Conservation (phyloP, 2,329 filamentous ascomycete genomes). For the Colletotrichum sp. region DNA sequence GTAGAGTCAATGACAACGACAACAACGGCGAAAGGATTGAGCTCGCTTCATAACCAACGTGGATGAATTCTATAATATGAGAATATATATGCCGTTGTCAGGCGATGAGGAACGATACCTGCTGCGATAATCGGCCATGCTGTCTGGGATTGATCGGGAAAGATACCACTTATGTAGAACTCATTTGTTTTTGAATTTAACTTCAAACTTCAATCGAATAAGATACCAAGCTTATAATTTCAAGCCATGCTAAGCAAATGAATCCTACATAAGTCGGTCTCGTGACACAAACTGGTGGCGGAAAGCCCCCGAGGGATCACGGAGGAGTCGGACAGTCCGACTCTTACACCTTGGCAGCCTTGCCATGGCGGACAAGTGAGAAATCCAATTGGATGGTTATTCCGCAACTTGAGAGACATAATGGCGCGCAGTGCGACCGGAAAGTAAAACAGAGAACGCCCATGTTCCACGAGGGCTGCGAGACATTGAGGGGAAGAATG, state of each 20-base stretch:
- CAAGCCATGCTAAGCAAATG: background rate
- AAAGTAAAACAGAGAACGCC: background rate
- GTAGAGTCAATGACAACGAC: background rate
- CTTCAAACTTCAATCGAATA: background rate
- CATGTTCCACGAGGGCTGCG: background rate
- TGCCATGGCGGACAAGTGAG: background rate
- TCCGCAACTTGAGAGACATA: background rate
- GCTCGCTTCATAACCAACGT: background rate
- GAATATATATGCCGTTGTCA: too few species aligned
- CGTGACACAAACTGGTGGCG: background rate
- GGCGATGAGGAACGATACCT: too few species aligned
- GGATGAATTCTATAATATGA: too few species aligned
- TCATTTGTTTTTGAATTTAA: fast-evolving
- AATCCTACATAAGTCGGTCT: background rate
- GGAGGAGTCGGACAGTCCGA: background rate
- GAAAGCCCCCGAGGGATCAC: background rate
- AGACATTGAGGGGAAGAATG: background rate
- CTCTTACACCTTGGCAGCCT: background rate
- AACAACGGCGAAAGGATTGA: background rate
- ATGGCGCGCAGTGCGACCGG: background rate
- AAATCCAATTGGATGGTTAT: background rate
- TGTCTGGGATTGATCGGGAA: background rate
- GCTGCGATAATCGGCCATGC: background rate
- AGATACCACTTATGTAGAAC: background rate
- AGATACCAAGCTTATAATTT: fast-evolving